Conservation (phyloP, 1,284 basidiomycete species). For the Cutaneotrichosporon mucoides region DNA sequence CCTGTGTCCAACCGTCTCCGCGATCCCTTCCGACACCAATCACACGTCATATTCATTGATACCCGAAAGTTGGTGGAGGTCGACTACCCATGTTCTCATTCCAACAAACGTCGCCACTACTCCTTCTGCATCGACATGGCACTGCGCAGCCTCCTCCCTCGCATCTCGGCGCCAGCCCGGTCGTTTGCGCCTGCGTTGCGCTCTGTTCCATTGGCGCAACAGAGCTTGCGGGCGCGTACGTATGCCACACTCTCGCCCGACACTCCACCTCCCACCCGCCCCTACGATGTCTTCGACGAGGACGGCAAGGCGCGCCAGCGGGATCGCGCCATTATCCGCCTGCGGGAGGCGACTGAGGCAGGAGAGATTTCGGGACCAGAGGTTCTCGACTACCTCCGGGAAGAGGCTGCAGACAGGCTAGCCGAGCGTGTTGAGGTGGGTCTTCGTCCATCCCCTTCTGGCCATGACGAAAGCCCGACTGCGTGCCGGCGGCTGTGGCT, state of each 20-base stretch:
- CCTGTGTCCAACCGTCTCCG: not conserved
- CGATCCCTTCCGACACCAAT: conserved; percentile 3
- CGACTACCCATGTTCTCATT: no score
- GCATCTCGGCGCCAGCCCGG: no score
- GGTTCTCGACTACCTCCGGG: conserved; percentile 85
- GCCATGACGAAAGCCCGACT: no score
- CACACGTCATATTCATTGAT: not conserved
- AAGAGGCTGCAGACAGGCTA: conserved; percentile 85
- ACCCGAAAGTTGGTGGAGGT: not conserved
- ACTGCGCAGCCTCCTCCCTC: no score
- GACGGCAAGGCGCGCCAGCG: conserved; percentile 74
- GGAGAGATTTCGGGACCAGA: conserved; percentile 28
- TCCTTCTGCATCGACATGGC: no score
- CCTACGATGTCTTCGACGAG: conserved; percentile 85
- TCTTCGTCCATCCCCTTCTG: no score
- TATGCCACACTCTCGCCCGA: conserved; percentile 44
- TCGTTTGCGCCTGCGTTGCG: no score
- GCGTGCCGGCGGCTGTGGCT: no score
- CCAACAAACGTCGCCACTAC: no score
- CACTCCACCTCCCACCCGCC: conserved; percentile 43
- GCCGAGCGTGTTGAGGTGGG: conserved; percentile 78
- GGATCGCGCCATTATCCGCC: conserved; percentile 63
- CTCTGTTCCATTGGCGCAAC: no score
- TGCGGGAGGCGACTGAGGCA: conserved; percentile 56
- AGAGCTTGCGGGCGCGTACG: not conserved